A percentile compares a stretch with the other conserved stretches of the same genome.
Evolutionary conservation across 2,329 filamentous ascomycete genomes (phyloP).

Genomic region (Fusarium begoniae): DNA sequence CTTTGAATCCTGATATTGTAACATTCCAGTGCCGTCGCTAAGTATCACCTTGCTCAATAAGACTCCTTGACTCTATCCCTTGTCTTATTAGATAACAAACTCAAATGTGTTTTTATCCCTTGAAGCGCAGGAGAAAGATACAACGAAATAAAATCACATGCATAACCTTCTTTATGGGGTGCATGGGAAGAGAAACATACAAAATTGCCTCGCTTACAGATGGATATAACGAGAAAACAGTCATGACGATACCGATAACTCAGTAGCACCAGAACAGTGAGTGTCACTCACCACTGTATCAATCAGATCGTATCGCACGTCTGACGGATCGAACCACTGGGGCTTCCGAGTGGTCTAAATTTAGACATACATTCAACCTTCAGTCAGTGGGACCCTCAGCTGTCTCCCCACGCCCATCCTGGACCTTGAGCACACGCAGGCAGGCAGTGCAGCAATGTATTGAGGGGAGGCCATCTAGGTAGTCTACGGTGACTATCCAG

Average conservation of each 20-base stretch:
- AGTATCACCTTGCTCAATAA: not conserved
- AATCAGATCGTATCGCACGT: constrained; percentile 7
- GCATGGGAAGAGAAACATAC: not conserved
- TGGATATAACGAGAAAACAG: not conserved
- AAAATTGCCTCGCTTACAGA: not conserved
- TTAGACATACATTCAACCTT: constrained; percentile 23
- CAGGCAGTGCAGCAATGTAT: constrained; percentile 2
- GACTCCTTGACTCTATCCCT: not conserved
- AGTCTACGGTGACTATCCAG: not conserved
- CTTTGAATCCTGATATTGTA: not conserved
- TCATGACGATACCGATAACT: not conserved
- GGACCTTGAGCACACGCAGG: constrained; percentile 5
- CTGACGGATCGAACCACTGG: constrained; percentile 8
- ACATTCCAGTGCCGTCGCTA: not conserved
- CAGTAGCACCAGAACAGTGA: not conserved
- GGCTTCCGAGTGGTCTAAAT: constrained; percentile 22
- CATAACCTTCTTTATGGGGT: not conserved
- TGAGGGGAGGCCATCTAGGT: not conserved
- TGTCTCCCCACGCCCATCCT: constrained; percentile 19
- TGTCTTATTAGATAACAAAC: not conserved
- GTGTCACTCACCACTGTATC: not conserved
- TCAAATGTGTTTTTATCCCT: not conserved
- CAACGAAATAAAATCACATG: not conserved
- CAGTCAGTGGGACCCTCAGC: constrained; percentile 11
- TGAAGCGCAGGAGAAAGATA: constrained; percentile 2